Evolutionary conservation across 352 stramenopile species (phyloP).

Genomic region (Globisporangium recalcitrans): DNA sequence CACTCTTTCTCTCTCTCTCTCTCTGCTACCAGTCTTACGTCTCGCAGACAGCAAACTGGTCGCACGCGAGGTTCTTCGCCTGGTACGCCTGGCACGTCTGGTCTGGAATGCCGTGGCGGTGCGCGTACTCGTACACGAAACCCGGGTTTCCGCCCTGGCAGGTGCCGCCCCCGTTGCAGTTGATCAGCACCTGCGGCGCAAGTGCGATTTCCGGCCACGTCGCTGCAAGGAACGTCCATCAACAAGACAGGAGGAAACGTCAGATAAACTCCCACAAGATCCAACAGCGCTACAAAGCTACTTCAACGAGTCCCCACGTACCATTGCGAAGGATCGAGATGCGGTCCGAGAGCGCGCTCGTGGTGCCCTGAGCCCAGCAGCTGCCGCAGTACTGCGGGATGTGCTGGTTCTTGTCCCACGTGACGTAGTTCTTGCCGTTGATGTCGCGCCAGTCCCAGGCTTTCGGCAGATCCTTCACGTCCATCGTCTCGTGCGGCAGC

Average conservation of each 20-base stretch:
- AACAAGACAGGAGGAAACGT: no score
- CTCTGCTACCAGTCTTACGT: slow-evolving; percentile 37
- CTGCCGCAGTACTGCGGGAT: slow-evolving; percentile 93
- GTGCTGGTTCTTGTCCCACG: slow-evolving; percentile 98
- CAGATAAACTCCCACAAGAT: not conserved
- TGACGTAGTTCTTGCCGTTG: slow-evolving; percentile 92
- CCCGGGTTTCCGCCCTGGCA: slow-evolving; percentile 79
- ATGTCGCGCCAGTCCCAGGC: slow-evolving; percentile 94
- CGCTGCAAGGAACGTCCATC: slow-evolving; percentile 22
- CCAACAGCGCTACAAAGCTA: no score
- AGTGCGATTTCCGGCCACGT: slow-evolving; percentile 81
- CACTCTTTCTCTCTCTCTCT: no score
- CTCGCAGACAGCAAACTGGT: slow-evolving; percentile 76
- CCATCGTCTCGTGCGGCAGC: slow-evolving; percentile 72
- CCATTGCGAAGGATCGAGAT: slow-evolving; percentile 89
- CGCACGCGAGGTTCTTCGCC: slow-evolving; percentile 75
- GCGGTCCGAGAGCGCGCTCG: slow-evolving; percentile 86
- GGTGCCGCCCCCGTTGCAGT: slow-evolving; percentile 74
- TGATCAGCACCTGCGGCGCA: slow-evolving; percentile 78
- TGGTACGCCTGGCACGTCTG: slow-evolving; percentile 91
- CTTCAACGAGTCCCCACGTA: no score
- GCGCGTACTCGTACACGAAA: slow-evolving; percentile 82
- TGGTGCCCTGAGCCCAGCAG: slow-evolving; percentile 90
- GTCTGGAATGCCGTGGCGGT: slow-evolving; percentile 88
- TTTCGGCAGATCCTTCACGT: slow-evolving; percentile 84